Base-by-base conservation (phyloP, 2,329 filamentous ascomycete species). In the Ascochyta clinopodiicola region DNA sequence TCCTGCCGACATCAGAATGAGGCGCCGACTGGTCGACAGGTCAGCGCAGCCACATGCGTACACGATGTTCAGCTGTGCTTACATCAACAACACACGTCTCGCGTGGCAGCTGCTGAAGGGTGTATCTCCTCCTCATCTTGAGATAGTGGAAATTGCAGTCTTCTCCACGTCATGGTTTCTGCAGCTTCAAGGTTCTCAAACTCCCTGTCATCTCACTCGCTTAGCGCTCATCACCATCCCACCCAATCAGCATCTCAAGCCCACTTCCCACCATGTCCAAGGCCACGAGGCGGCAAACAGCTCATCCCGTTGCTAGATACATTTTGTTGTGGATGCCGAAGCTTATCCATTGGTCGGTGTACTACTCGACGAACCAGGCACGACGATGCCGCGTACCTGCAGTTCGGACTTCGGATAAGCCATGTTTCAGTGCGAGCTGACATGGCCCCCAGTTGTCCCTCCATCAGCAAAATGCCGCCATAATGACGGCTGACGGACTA, bases 371-470 rank as follows among this genome's bases (percentile, higher is more conserved):
- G 43, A 50, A 50, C 52, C 45, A 56, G 46, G 52, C 46, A 42
- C 42, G 36, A 46, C 36, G 37, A 45, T 57, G 44, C 44, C 44
- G 47, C 44, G 48, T 57, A 51, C 54, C 48, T 51, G 44, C 54
- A 52, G 22, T 34, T 39, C 54, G 54, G 54, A 51, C 54, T 57
- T 51, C 54, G 54, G 54, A 40, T 44, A 57, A 38, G 54, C 48
- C 31, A 27, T 38, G 54, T 57, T 51, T 57, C 54, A 57, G 12
- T 31, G 35, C 43, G 7, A 47, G 48, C 42, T 48, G 48, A 48
- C 34, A 10, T 44, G 37, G 44, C 47, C 37, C 53, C 53, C 45
- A 31, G 15, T 9, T 29, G n/a, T n/a, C 31, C 29, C 21, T 21
- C 40, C 46, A 56, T 46, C 31, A 49, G 51, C 36, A 35, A 15